phyloP scores from a whole-genome alignment of 768 basidiomycete species.

The Lentinula lateritia region DNA sequence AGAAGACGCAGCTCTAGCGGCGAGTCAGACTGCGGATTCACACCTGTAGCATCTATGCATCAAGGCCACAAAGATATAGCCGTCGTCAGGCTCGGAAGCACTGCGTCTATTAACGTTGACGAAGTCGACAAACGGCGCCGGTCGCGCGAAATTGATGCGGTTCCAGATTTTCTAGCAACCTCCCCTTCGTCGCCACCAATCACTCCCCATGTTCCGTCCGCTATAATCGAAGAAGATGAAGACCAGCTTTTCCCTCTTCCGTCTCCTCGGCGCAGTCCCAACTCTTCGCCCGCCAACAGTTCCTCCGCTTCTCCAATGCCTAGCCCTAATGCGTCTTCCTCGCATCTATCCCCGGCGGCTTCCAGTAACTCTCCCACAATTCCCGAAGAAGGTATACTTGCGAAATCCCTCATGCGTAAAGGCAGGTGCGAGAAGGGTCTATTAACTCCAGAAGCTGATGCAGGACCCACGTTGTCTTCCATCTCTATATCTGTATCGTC shows the following conservation, averaged over 20 bases:
- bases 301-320: slow-evolving; percentile 21
- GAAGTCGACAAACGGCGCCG: slow-evolving; percentile 57
- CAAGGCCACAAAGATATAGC: slow-evolving; percentile 7
- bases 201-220: slow-evolving; percentile 21
- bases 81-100: slow-evolving; percentile 10
- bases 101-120: slow-evolving; percentile 48
- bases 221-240: slow-evolving; percentile 51
- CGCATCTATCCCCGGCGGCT: slow-evolving; percentile 5
- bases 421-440: slow-evolving; percentile 11
- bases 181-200: background rate
- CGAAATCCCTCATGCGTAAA: slow-evolving; percentile 4
- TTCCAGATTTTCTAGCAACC: background rate
- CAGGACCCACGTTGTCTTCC: background rate
- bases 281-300: slow-evolving; percentile 31
- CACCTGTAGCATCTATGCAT: slow-evolving; percentile 17
- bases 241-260: slow-evolving; percentile 55
- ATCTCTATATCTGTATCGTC: no score
- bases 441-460: slow-evolving; percentile 7
- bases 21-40: slow-evolving; percentile 21
- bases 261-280: slow-evolving; percentile 50
- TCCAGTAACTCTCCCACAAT: background rate
- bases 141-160: slow-evolving; percentile 29
- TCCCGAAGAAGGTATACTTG: slow-evolving; percentile 9
- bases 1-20: slow-evolving; percentile 46
- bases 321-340: slow-evolving; percentile 27